phyloP scores from a whole-genome alignment of 177 flowering plant genomes.

The Vitis hybrid region DNA sequence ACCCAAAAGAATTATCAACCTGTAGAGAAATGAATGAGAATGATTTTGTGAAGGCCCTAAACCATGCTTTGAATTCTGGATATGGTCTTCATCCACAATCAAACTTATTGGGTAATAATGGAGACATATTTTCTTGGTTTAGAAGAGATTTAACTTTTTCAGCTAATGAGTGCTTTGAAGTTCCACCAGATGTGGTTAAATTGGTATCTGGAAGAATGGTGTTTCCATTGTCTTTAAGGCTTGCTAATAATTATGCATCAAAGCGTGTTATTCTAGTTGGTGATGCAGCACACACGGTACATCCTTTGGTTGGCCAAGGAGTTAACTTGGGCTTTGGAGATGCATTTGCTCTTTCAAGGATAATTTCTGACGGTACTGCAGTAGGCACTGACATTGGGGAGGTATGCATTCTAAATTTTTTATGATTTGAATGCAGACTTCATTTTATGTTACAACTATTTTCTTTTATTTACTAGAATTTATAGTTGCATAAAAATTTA shows the following conservation, averaged over 20 bases:
- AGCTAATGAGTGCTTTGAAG: slow-evolving; percentile 62
- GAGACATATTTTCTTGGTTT: slow-evolving; percentile 50
- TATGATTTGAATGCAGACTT: no score
- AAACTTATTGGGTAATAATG: slow-evolving; percentile 24
- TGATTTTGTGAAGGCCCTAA: slow-evolving; percentile 75
- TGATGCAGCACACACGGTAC: slow-evolving; percentile 97
- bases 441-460: no score
- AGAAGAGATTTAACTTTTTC: slow-evolving; percentile 31
- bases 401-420: slow-evolving; percentile 38
- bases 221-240: slow-evolving; percentile 87
- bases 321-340: slow-evolving; percentile 96
- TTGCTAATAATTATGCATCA: slow-evolving; percentile 69
- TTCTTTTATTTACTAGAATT: no score
- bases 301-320: slow-evolving; percentile 99
- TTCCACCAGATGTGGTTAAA: slow-evolving; percentile 77
- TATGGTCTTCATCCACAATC: slow-evolving; percentile 86
- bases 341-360: slow-evolving; percentile 70
- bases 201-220: slow-evolving; percentile 79
- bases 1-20: slow-evolving; percentile 63
- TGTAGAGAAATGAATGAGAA: slow-evolving; percentile 60
- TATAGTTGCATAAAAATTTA: no score
- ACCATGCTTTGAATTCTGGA: slow-evolving; percentile 79
- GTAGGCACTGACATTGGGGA: slow-evolving; percentile 85
- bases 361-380: slow-evolving; percentile 76
- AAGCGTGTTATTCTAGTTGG: slow-evolving; percentile 80